phyloP scores from a whole-genome alignment of 306 rosid genomes.

The Cicer cuneatum region DNA sequence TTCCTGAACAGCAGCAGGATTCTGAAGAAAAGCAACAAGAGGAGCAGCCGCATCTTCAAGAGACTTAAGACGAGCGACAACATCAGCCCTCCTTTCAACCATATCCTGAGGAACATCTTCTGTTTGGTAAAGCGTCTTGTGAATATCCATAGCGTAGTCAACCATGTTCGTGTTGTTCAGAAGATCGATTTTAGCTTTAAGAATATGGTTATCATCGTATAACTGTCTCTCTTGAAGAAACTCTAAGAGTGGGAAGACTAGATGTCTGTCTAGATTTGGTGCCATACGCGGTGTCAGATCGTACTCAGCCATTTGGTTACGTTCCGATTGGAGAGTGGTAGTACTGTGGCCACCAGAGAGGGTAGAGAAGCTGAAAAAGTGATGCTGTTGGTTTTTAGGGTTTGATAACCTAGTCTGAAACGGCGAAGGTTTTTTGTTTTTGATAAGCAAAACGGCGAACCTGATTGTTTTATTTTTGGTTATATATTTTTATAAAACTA shows the following conservation, averaged over 20 bases:
- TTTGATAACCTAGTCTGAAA: too few species aligned
- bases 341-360: not conserved
- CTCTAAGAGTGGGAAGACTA: constrained; percentile 86
- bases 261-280: constrained; percentile 81
- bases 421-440: too few species aligned
- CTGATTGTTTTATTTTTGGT: too few species aligned
- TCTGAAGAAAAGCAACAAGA: constrained; percentile 78
- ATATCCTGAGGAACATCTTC: constrained; percentile 82
- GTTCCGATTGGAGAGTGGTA: not conserved
- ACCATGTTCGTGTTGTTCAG: constrained; percentile 96
- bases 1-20: constrained; percentile 82
- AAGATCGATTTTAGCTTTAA: constrained; percentile 85
- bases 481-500: too few species aligned
- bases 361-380: not conserved
- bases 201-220: constrained; percentile 77
- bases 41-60: constrained; percentile 85
- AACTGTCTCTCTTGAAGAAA: constrained; percentile 83
- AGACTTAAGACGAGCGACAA: constrained; percentile 46
- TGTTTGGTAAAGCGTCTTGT: constrained; percentile 83
- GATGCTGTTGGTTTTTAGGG: too few species aligned
- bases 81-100: constrained; percentile 52
- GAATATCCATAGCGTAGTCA: constrained; percentile 94
- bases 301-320: constrained; percentile 66
- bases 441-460: too few species aligned
- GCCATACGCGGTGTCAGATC: constrained; percentile 88